These are phyloP conservation scores for Akanthomyces muscarius DNA, from an alignment of 2,329 filamentous ascomycete species.

Conservation along the genomic window DNA sequence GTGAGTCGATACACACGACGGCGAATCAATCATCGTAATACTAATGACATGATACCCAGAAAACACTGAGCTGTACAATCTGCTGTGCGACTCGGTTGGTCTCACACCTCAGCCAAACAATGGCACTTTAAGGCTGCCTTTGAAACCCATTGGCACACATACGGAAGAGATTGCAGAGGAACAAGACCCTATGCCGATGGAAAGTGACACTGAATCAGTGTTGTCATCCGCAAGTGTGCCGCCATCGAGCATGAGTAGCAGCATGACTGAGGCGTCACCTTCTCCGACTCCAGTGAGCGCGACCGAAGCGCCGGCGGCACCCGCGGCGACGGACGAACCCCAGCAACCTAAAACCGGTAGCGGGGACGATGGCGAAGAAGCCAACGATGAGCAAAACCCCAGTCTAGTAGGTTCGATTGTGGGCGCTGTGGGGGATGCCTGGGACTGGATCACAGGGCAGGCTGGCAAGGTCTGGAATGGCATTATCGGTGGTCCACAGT, in stretches of 20 bases:
- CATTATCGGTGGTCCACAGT: slow-evolving; percentile 2
- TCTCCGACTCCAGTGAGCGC: background rate
- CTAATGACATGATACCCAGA: slow-evolving; percentile 47
- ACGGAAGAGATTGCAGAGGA: slow-evolving; percentile 44
- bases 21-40: background rate
- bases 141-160: slow-evolving; percentile 62
- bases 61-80: slow-evolving; percentile 93
- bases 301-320: background rate
- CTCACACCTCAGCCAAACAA: slow-evolving; percentile 76
- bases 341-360: background rate
- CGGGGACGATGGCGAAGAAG: background rate
- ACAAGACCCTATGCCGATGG: slow-evolving; percentile 46
- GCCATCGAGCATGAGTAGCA: slow-evolving; percentile 16
- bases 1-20: slow-evolving; percentile 52
- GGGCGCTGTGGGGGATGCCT: slow-evolving; percentile 9
- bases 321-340: background rate
- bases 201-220: background rate
- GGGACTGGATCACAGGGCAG: slow-evolving; percentile 18
- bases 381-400: background rate
- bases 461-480: slow-evolving; percentile 17
- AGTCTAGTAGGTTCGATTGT: slow-evolving; percentile 3
- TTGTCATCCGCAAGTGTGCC: slow-evolving; percentile 9
- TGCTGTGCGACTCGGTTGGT: slow-evolving; percentile 82
- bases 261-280: slow-evolving; percentile 15
- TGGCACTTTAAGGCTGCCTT: slow-evolving; percentile 72